Base-by-base conservation (phyloP, 768 basidiomycete genomes). In the Boletus edulis region DNA sequence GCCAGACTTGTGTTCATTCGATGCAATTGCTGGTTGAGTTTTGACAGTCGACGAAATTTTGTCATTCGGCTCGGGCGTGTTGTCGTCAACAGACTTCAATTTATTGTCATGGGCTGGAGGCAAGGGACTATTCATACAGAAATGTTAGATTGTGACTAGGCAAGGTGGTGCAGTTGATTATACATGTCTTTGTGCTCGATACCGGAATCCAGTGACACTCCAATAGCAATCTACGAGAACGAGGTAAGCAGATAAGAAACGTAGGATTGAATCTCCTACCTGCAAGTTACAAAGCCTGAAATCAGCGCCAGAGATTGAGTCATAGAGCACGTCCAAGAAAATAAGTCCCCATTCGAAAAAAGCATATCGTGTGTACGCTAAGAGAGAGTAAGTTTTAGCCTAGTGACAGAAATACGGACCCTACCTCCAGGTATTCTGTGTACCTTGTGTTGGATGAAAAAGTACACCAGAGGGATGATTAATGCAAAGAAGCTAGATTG, bases 281-380 rank as follows among this genome's bases (percentile, higher is more conserved):
- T 86, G 76, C 18, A 88, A 61, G 55, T 79, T 73, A 6, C 76
- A 74, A 39, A 78, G 74, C 43, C 67, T 71, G 57, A 91, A 82
- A 60, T 91, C 89, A 29, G 76, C 71, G 52, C 78, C 81, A 2
- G 81, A 63, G n/a, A 86, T 68, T 0, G 89, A 83, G 65, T 93
- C 91, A 60, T 83, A 92, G 14, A 82, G 54, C 24, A 93, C 75
- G 54, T 93, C 91, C 43, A 86, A 75, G 49, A 86, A 65, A 52
- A 93, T 90, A 46, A 93, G 81, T 9, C 76, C 76, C 94, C 94
- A 96, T 72, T 96, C 94, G 62, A 90, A 89, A 71, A 94, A 86
- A 43, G 86, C 83, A 64, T 94, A 96, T 41, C 73, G 74, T 3
- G 91, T 94, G 71, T 96, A 96, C 12, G 94, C 93, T 91, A 62